Base-by-base conservation (phyloP, 129 eudicot genomes). In the Chrysanthemum lavandulifolium region DNA sequence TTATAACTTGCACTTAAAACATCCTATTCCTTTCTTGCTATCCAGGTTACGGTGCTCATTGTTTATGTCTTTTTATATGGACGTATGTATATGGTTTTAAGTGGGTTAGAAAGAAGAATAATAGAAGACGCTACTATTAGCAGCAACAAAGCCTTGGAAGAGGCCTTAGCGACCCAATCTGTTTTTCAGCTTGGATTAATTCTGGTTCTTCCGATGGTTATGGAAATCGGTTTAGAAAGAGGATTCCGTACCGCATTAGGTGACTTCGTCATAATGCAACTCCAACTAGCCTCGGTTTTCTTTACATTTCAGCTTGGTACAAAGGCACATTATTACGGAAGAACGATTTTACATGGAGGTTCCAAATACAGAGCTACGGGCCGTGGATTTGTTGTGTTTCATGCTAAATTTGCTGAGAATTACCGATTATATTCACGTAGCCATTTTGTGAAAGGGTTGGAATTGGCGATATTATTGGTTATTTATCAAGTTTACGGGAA, bases 291-390 rank as follows among this genome's bases (percentile, higher is more conserved):
- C 31, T 84, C 97, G 0, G 96, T 89, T 3, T 93, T 93, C 80
- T 93, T 89, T 60, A 93, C 98, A 10, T 93, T 93, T 78, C 96
- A 89, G 78, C 95, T 93, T 19, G 98, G 98, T 55, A 93, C 98
- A 36, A 93, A 89, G 77, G 92, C 95, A 25, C 98, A 89, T 76
- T 93, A 89, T 63, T 93, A 74, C 54, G 98, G 98, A 18, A 71
- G 98, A 82, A 93, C 97, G 2, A 74, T 93, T 73, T 75, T 93
- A 45, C 98, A 93, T 12, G 98, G 98, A 45, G 97, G 98, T 56
- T 89, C 98, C 13, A 89, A 89, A 68, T 93, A 93, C 75, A 83
- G 97, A 65, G 97, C 98, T 48, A 93, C 98, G 1, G 98, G 98
- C 49, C 98, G 97, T 65, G 98, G 98, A 0, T 93, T 93, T 77